These are phyloP conservation scores for Scheffersomyces stambukii DNA, from an alignment of 1,139 yeast species.

Conservation along the genomic window DNA sequence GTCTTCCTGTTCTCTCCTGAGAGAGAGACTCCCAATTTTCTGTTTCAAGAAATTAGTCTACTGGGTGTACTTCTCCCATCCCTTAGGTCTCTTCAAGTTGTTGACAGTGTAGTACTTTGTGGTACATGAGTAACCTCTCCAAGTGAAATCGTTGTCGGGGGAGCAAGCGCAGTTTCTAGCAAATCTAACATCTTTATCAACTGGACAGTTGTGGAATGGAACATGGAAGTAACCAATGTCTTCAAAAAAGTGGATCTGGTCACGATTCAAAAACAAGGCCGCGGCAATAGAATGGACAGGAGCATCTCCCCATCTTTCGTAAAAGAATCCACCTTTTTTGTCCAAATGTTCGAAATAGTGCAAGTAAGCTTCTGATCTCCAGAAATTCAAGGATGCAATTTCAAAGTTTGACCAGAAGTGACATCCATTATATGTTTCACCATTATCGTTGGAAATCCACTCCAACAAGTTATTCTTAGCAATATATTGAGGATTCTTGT, in stretches of 20 bases:
- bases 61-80: slow-evolving; percentile 63
- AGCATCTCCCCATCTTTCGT: slow-evolving; percentile 94
- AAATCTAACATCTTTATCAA: slow-evolving; percentile 49
- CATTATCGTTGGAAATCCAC: slow-evolving; percentile 68
- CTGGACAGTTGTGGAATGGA: slow-evolving; percentile 76
- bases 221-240: slow-evolving; percentile 82
- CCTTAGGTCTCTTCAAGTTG: slow-evolving; percentile 62
- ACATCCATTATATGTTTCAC: slow-evolving; percentile 68
- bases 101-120: slow-evolving; percentile 62
- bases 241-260: slow-evolving; percentile 70
- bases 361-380: slow-evolving; percentile 68
- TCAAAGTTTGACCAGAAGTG: slow-evolving; percentile 91
- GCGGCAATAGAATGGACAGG: slow-evolving; percentile 89
- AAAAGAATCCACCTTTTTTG: slow-evolving; percentile 80
- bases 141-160: slow-evolving; percentile 75
- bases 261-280: slow-evolving; percentile 64
- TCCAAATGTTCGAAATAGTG: slow-evolving; percentile 71
- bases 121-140: slow-evolving; percentile 85
- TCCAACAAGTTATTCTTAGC: slow-evolving; percentile 66
- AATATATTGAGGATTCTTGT: slow-evolving; percentile 60
- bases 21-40: no score
- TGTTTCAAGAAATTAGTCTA: slow-evolving; percentile 5
- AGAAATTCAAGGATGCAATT: slow-evolving; percentile 67
- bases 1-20: no score
- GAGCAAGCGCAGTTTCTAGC: slow-evolving; percentile 66